phyloP scores from a whole-genome alignment of 495 filamentous ascomycete species.

The Talaromyces ruber region DNA sequence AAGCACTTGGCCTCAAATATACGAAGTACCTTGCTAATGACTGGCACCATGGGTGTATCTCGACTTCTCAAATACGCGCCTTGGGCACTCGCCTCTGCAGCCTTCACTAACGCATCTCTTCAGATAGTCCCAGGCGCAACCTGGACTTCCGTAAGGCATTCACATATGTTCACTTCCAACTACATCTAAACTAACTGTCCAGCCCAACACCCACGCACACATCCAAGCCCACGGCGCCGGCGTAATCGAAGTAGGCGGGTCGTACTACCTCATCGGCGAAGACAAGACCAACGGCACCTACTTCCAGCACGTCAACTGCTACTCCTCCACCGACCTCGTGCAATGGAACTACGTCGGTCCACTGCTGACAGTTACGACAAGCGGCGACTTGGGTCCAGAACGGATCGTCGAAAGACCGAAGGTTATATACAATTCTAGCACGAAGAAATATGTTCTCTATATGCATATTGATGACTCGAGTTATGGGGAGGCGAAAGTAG shows the following conservation, averaged over 20 bases:
- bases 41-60: background rate
- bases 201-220: slow-evolving; percentile 35
- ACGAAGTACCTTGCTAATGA: background rate
- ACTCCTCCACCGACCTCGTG: slow-evolving; percentile 43
- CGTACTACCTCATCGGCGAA: slow-evolving; percentile 58
- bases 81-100: background rate
- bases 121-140: slow-evolving; percentile 36
- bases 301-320: slow-evolving; percentile 55
- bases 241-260: slow-evolving; percentile 41
- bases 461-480: slow-evolving; percentile 57
- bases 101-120: background rate
- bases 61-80: background rate
- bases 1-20: background rate
- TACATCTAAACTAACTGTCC: background rate
- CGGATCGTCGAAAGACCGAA: slow-evolving; percentile 60
- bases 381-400: slow-evolving; percentile 52
- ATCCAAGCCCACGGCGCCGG: slow-evolving; percentile 51
- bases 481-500: slow-evolving; percentile 57
- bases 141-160: slow-evolving; percentile 25
- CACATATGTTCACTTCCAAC: background rate
- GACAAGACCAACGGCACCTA: slow-evolving; percentile 51
- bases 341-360: slow-evolving; percentile 52
- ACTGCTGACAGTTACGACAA: slow-evolving; percentile 37
- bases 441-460: slow-evolving; percentile 48
- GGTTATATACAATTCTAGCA: slow-evolving; percentile 49